Evolutionary conservation across 768 basidiomycete genomes (phyloP).

Genomic region (Lyophyllum atratum): DNA sequence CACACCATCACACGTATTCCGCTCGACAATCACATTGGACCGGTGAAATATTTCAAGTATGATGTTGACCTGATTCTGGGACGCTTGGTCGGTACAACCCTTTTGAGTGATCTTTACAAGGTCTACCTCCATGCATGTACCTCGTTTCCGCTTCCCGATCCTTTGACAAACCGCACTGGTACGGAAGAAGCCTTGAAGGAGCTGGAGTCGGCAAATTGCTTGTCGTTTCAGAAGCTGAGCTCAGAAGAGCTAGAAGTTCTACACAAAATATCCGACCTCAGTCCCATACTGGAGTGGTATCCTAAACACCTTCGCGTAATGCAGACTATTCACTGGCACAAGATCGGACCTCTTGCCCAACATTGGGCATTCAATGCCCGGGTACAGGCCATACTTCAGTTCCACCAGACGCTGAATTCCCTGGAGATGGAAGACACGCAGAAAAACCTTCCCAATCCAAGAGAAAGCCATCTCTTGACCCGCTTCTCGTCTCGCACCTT

Average conservation of each 20-base stretch:
- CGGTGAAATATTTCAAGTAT: constrained; percentile 24
- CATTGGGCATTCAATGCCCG: constrained; percentile 27
- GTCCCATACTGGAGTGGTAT: constrained; percentile 38
- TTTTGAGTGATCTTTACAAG: constrained; percentile 33
- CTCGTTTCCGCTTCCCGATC: constrained; percentile 42
- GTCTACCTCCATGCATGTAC: constrained; percentile 48
- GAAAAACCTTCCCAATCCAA: not conserved
- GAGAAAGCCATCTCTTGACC: not conserved
- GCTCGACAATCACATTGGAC: constrained; percentile 1
- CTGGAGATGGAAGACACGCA: not conserved
- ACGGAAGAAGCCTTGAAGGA: constrained; percentile 43
- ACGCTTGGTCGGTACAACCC: constrained; percentile 29
- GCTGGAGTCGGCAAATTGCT: constrained; percentile 36
- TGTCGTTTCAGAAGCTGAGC: constrained; percentile 40
- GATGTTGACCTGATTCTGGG: constrained; percentile 34
- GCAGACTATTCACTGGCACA: constrained; percentile 40
- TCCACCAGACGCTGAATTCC: constrained; percentile 16
- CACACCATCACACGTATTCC: constrained; percentile 26
- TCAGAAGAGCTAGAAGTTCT: constrained; percentile 32
- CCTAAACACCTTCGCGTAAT: constrained; percentile 37
- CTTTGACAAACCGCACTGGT: constrained; percentile 43
- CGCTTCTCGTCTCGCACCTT: not conserved
- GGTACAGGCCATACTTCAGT: constrained; percentile 29
- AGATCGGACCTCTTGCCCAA: constrained; percentile 27
- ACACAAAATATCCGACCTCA: constrained; percentile 30